These are phyloP conservation scores for Penicillium crystallinum DNA, from an alignment of 495 filamentous ascomycete genomes.

Conservation along the genomic window DNA sequence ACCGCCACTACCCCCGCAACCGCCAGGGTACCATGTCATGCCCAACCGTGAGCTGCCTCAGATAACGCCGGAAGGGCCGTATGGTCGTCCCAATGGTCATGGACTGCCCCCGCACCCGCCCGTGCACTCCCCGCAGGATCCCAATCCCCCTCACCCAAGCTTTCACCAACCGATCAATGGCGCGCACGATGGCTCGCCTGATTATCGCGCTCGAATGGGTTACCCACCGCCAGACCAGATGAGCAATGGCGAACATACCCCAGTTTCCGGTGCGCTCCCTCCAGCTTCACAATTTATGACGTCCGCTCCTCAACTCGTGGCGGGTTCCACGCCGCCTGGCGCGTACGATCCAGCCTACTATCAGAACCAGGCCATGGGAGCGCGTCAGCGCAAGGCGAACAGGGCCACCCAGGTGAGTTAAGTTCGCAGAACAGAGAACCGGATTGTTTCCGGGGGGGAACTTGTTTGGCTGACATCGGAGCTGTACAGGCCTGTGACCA, in stretches of 20 bases:
- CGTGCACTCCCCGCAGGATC: slow-evolving; percentile 25
- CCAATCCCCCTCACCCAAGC: slow-evolving; percentile 20
- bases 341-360: slow-evolving; percentile 32
- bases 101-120: slow-evolving; percentile 33
- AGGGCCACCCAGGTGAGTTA: slow-evolving; percentile 39
- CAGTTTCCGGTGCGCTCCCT: slow-evolving; percentile 19
- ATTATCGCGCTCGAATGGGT: slow-evolving; percentile 35
- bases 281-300: slow-evolving; percentile 29
- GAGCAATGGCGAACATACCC: slow-evolving; percentile 24
- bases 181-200: slow-evolving; percentile 31
- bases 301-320: slow-evolving; percentile 13
- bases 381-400: slow-evolving; percentile 39
- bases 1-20: slow-evolving; percentile 22
- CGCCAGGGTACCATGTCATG: slow-evolving; percentile 26
- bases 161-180: slow-evolving; percentile 35
- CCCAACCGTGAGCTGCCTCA: slow-evolving; percentile 40
- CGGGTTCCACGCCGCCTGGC: slow-evolving; percentile 21
- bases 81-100: slow-evolving; percentile 29
- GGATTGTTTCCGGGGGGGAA: too few relatives aligned
- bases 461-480: slow-evolving; percentile 4
- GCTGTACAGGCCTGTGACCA: slow-evolving; percentile 52
- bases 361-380: slow-evolving; percentile 28
- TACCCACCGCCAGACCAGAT: slow-evolving; percentile 28
- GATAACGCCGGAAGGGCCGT: slow-evolving; percentile 32
- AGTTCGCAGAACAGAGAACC: neutral